Percentiles rank a stretch among this genome's conserved stretches.
Evolutionary conservation across 164 flowering plant genomes (phyloP).

Genomic region (Santalum album): DNA sequence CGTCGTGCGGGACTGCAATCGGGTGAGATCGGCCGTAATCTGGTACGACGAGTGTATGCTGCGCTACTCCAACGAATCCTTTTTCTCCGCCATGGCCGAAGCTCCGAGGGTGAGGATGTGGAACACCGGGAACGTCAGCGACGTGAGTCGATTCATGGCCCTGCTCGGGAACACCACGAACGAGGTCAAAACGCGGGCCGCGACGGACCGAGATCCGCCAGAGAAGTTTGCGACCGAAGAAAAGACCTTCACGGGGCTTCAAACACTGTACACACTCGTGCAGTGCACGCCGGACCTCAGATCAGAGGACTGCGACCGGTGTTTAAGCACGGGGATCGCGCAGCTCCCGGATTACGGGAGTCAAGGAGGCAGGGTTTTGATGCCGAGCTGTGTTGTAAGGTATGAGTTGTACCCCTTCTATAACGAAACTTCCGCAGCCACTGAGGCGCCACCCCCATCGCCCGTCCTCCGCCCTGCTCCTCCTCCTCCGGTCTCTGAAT

Average conservation of each 20-base stretch:
- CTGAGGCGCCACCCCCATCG: not conserved
- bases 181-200: not conserved
- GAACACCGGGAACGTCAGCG: not conserved
- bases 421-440: not conserved
- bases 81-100: not conserved
- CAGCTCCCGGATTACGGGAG: not conserved
- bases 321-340: not conserved
- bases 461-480: not conserved
- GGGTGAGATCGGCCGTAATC: not conserved
- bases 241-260: not conserved
- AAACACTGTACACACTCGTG: not conserved
- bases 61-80: conserved; percentile 3
- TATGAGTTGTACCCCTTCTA: not conserved
- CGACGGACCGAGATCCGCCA: not conserved
- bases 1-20: not conserved
- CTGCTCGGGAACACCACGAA: not conserved
- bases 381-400: not conserved
- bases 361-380: not conserved
- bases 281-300: not conserved
- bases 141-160: not conserved
- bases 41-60: conserved; percentile 11
- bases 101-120: not conserved
- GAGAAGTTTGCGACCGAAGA: not conserved
- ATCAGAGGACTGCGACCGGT: not conserved
- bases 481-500: not conserved